Evolutionary conservation across 2,329 filamentous ascomycete species (phyloP).

Genomic region (Talaromyces sp.): DNA sequence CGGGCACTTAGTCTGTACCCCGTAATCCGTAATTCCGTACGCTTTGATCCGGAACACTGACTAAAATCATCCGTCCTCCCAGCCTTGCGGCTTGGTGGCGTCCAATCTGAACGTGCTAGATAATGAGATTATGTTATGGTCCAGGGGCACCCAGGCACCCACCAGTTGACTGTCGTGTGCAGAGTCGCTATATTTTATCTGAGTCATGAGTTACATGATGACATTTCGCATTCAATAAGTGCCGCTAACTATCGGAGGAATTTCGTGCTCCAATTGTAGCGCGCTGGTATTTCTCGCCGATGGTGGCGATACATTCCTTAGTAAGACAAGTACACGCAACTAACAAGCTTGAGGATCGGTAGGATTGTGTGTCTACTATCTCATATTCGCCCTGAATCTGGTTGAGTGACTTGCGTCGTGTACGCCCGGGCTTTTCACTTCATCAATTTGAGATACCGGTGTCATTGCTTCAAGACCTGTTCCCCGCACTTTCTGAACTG

Average conservation of each 20-base stretch:
- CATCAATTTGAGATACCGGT: neutral
- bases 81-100: conserved; percentile 8
- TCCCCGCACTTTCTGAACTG: neutral
- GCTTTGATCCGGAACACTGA: neutral
- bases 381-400: neutral
- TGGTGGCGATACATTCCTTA: neutral
- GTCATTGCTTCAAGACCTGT: neutral
- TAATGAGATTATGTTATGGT: neutral
- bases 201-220: neutral
- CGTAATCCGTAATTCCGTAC: neutral
- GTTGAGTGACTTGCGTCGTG: neutral
- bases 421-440: neutral
- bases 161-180: neutral
- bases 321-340: neutral
- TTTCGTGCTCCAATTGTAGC: neutral
- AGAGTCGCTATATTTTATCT: neutral
- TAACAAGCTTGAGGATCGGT: neutral
- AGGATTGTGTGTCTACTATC: neutral
- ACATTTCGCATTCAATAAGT: neutral
- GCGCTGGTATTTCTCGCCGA: neutral
- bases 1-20: neutral
- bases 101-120: neutral
- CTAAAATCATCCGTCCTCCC: neutral
- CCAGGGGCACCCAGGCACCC: neutral
- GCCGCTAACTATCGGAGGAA: neutral